phyloP scores from a whole-genome alignment of 139 green algal species.

The Coelastrella sp. region DNA sequence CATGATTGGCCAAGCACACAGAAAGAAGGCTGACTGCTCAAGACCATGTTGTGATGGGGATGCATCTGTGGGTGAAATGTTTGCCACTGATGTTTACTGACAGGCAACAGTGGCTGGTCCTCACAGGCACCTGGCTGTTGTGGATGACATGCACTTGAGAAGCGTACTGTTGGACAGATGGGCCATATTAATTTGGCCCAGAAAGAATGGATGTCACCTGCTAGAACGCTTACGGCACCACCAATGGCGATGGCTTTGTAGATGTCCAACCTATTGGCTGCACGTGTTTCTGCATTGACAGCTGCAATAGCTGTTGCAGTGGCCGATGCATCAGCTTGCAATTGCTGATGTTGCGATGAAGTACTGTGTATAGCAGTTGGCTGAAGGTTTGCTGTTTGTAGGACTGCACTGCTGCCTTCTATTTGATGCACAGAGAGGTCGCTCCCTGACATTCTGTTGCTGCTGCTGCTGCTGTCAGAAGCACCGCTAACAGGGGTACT shows the following conservation, averaged over 20 bases:
- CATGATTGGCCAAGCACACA: too few relatives aligned
- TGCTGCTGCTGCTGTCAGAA: conserved; percentile 2
- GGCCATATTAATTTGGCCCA: too few relatives aligned
- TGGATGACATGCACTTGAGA: too few relatives aligned
- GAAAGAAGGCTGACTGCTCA: too few relatives aligned
- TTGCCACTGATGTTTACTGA: too few relatives aligned
- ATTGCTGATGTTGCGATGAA: not conserved
- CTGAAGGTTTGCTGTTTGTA: not conserved
- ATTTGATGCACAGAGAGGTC: not conserved
- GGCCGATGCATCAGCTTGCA: not conserved
- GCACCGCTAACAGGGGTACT: not conserved
- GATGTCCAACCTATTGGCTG: conserved; percentile 43
- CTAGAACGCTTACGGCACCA: conserved; percentile 45
- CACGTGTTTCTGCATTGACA: not conserved
- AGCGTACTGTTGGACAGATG: too few relatives aligned
- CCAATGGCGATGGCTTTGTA: conserved; percentile 66
- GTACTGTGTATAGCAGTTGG: not conserved
- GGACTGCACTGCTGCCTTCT: not conserved
- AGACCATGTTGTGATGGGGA: too few relatives aligned
- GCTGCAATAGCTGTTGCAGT: not conserved
- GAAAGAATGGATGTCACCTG: not conserved
- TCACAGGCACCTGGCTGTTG: too few relatives aligned
- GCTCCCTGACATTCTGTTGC: not conserved
- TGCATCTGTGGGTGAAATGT: too few relatives aligned
- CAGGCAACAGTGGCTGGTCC: too few relatives aligned